A percentile compares a stretch with the other conserved stretches of the same genome.
Evolutionary conservation across 2,329 filamentous ascomycete species (phyloP).

Genomic region (Neofusicoccum laricinum): DNA sequence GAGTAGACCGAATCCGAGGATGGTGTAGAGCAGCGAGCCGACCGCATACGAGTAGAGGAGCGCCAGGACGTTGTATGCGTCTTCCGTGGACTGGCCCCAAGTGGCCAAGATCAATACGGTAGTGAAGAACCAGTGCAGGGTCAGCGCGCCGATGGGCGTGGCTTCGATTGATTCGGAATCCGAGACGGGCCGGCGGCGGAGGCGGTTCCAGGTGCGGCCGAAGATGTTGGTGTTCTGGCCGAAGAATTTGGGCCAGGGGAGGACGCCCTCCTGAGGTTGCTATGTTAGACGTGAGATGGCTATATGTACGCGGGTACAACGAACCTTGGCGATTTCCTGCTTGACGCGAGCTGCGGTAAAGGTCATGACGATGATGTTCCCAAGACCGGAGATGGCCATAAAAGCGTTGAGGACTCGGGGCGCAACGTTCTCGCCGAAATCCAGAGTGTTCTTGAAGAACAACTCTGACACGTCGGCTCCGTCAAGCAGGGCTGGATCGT

Average conservation of each 20-base stretch:
- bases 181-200: not conserved
- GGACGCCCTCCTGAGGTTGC: slow-evolving; percentile 17
- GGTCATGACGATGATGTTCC: slow-evolving; percentile 58
- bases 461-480: slow-evolving; percentile 18
- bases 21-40: slow-evolving; percentile 18
- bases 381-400: slow-evolving; percentile 53
- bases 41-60: slow-evolving; percentile 21
- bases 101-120: slow-evolving; percentile 21
- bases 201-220: not conserved
- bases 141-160: slow-evolving; percentile 22
- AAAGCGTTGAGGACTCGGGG: slow-evolving; percentile 47
- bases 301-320: not conserved
- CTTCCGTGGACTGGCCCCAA: slow-evolving; percentile 13
- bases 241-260: slow-evolving; percentile 24
- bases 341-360: slow-evolving; percentile 57
- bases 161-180: slow-evolving; percentile 16
- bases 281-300: not conserved
- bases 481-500: not conserved
- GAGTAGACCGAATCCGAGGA: slow-evolving; percentile 20
- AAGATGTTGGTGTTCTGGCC: slow-evolving; percentile 19
- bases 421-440: slow-evolving; percentile 24
- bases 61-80: slow-evolving; percentile 20
- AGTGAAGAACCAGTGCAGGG: slow-evolving; percentile 23
- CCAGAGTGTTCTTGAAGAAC: slow-evolving; percentile 22
- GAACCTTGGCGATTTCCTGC: slow-evolving; percentile 56